Evolutionary conservation across 179 eudicot genomes (phyloP).

Genomic region (Amaranthus tricolor): DNA sequence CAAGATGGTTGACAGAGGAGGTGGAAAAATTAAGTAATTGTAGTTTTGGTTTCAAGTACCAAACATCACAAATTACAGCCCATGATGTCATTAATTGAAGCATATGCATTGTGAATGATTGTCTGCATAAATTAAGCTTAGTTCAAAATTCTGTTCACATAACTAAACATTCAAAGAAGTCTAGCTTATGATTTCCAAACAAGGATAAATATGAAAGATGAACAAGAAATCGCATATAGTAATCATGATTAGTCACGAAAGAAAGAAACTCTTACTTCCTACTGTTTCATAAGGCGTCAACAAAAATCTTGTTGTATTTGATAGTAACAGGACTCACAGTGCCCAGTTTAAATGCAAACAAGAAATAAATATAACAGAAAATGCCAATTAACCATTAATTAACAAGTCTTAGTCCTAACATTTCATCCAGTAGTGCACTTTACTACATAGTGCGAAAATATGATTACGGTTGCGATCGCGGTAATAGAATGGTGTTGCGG

Average conservation of each 20-base stretch:
- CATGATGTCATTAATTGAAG: constrained; percentile 93
- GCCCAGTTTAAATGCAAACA: constrained; percentile 82
- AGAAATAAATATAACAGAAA: constrained; percentile 7
- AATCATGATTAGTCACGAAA: too few relatives aligned
- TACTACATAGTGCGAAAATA: not conserved
- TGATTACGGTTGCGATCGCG: too few relatives aligned
- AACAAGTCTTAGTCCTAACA: too few relatives aligned
- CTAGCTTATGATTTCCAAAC: too few relatives aligned
- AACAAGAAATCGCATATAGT: too few relatives aligned
- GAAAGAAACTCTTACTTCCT: constrained; percentile 56
- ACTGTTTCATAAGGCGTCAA: constrained; percentile 95
- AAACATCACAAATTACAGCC: constrained; percentile 98
- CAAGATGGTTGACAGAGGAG: too few relatives aligned
- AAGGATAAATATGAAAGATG: too few relatives aligned
- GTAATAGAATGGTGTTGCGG: too few relatives aligned
- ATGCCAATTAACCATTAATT: not conserved
- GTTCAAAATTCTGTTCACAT: too few relatives aligned
- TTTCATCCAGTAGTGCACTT: not conserved
- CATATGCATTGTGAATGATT: constrained; percentile 82
- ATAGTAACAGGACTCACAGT: constrained; percentile 90
- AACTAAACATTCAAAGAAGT: too few relatives aligned
- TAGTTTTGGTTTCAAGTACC: constrained; percentile 98
- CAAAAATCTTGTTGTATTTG: constrained; percentile 93
- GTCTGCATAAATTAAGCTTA: constrained; percentile 42
- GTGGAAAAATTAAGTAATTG: too few relatives aligned